Evolutionary conservation across 2,329 filamentous ascomycete species (phyloP), one percentile per base, ranked within the genome.

Genomic region (Diaporthe citrichinensis): DNA sequence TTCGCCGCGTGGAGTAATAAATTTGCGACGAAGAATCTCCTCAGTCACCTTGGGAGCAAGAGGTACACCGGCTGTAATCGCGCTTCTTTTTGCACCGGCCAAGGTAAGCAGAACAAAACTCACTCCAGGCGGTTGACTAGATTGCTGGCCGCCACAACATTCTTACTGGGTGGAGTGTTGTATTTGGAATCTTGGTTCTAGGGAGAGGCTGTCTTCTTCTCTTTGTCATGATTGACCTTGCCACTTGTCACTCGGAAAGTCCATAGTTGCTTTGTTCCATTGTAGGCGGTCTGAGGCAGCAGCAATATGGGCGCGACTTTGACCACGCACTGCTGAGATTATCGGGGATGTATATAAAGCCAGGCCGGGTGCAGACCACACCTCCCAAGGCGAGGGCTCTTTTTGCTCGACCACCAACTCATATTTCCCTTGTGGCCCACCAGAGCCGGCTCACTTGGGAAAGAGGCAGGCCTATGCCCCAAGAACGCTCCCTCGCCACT

Each of bases 91-190:
- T n/a, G 39, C 65, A n/a, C 65, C 23, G 34, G n/a, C 34, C 49
- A 20, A 53, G 65, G 65, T 55, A 41, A 55, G 65, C 65, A 41
- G 46, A 55, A 55, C 15, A 28, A 55, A 41, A 28, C n/a, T n/a
- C 20, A 17, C 12, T n/a, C 6, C 44, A 20, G 12, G 20, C 34
- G 8, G 23, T 36, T 39, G 62, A 20, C 12, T 23, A 51, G 58
- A 7, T 68, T 53, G 57, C 31, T 53, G 34, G 31, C 31, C 62
- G 23, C 62, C 12, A 25, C 44, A 25, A 12, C 20, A 28, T 25
- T 17, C 31, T 25, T 59, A 34, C 14, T 20, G 7, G 34, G 5
- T 17, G 17, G 62, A 51, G 39, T 20, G 14, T 14, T 41, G n/a
- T 25, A 17, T 61, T 14, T 49, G n/a, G n/a, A 44, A n/a, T 49